Conservation (phyloP, 306 rosid species). For the Quercus robur region DNA sequence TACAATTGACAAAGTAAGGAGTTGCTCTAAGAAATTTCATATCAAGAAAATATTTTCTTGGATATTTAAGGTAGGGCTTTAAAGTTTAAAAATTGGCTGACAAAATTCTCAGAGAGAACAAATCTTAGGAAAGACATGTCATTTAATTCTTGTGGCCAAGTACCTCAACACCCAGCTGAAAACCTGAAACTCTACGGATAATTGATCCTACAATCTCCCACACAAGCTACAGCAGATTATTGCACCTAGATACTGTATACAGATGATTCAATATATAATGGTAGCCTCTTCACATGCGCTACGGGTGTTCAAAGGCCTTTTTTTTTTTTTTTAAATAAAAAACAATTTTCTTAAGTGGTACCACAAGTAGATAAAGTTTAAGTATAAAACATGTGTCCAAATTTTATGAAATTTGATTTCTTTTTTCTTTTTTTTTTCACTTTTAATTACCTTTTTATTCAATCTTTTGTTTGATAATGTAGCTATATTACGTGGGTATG, state of each 20-base stretch:
- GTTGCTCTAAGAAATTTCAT: background rate
- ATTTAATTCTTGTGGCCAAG: background rate
- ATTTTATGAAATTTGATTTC: too few relatives aligned
- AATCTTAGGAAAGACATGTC: background rate
- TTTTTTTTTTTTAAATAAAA: too few relatives aligned
- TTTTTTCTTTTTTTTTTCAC: too few relatives aligned
- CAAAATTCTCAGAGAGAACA: background rate
- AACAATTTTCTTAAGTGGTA: too few relatives aligned
- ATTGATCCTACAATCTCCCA: background rate
- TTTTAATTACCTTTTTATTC: too few relatives aligned
- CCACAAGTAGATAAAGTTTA: too few relatives aligned
- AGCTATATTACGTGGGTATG: too few relatives aligned
- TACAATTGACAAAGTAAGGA: background rate
- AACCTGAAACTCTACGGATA: background rate
- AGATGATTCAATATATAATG: background rate
- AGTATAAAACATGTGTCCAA: too few relatives aligned
- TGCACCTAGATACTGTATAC: background rate
- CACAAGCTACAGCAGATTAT: background rate
- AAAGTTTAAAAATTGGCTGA: background rate
- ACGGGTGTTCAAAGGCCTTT: too few relatives aligned
- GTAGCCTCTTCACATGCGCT: too few relatives aligned
- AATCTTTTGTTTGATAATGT: too few relatives aligned
- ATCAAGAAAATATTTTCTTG: background rate
- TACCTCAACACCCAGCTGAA: background rate
- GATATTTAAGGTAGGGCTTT: background rate